Percentiles rank a stretch among this genome's conserved stretches.
Conservation (phyloP, 805 yeast genomes). For the Wickerhamiella dianesei region DNA sequence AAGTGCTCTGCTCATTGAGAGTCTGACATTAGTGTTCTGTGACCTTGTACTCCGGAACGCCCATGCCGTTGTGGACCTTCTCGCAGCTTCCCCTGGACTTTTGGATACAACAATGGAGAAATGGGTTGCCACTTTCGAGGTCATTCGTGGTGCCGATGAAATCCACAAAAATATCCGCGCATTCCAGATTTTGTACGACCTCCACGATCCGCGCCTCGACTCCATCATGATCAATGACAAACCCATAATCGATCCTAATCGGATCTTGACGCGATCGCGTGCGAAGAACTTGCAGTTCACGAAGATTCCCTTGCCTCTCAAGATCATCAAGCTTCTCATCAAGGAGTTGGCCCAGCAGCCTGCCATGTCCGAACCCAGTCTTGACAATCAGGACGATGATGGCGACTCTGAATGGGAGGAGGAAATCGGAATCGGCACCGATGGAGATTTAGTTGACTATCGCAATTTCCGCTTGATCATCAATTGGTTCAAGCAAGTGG, state of each 20-base stretch:
- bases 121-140: constrained; percentile 76
- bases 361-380: constrained; percentile 21
- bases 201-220: constrained; percentile 42
- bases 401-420: constrained; percentile 32
- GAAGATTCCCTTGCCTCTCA: constrained; percentile 52
- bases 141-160: constrained; percentile 62
- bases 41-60: constrained; percentile 53
- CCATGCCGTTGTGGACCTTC: constrained; percentile 46
- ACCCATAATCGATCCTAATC: constrained; percentile 53
- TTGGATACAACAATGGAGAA: constrained; percentile 49
- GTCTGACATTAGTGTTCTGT: constrained; percentile 62
- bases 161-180: constrained; percentile 59
- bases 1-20: constrained; percentile 63
- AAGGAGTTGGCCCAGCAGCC: constrained; percentile 55
- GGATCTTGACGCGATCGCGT: constrained; percentile 75
- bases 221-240: constrained; percentile 45
- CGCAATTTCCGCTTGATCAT: constrained; percentile 17
- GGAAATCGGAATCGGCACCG: constrained; percentile 17
- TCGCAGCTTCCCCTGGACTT: constrained; percentile 32
- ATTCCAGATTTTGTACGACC: constrained; percentile 47
- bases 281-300: constrained; percentile 50
- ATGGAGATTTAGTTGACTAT: constrained; percentile 18
- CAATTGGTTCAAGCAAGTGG: constrained; percentile 20
- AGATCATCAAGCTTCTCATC: constrained; percentile 57
- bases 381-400: constrained; percentile 15